phyloP scores from a whole-genome alignment of 2,329 filamentous ascomycete species.

The Fusarium sublunatum region DNA sequence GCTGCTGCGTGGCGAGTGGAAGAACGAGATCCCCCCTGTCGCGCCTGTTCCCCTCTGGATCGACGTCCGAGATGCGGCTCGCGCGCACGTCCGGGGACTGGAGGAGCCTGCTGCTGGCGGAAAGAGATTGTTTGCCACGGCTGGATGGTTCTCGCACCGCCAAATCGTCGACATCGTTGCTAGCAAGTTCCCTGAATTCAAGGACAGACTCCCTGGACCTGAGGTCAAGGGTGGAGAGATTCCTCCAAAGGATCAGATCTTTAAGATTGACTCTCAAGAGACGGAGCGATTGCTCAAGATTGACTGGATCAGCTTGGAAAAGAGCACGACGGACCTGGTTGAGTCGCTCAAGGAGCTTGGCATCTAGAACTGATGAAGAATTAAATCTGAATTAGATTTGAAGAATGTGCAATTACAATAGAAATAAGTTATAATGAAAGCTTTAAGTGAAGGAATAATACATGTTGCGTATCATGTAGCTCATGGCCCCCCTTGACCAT shows the following conservation, averaged over 20 bases:
- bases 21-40: slow-evolving; percentile 55
- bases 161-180: slow-evolving; percentile 58
- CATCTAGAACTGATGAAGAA: slow-evolving; percentile 29
- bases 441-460: neutral
- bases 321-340: slow-evolving; percentile 71
- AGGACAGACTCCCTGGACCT: slow-evolving; percentile 59
- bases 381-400: slow-evolving; percentile 1
- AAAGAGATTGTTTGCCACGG: slow-evolving; percentile 62
- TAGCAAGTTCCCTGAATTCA: slow-evolving; percentile 62
- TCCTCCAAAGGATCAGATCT: slow-evolving; percentile 56
- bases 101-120: slow-evolving; percentile 61
- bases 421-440: slow-evolving; percentile 10
- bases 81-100: slow-evolving; percentile 64
- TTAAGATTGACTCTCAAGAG: slow-evolving; percentile 67
- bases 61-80: slow-evolving; percentile 67
- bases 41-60: slow-evolving; percentile 61
- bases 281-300: slow-evolving; percentile 71
- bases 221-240: slow-evolving; percentile 58
- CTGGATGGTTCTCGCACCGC: slow-evolving; percentile 60
- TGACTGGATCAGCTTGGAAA: slow-evolving; percentile 70
- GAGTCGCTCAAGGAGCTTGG: slow-evolving; percentile 67
- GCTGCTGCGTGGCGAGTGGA: slow-evolving; percentile 63
- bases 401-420: neutral
- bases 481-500: slow-evolving; percentile 4
- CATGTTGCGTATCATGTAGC: slow-evolving; percentile 18